Base-by-base conservation (phyloP, 352 stramenopile genomes). In the Phytopythium aichiense region DNA sequence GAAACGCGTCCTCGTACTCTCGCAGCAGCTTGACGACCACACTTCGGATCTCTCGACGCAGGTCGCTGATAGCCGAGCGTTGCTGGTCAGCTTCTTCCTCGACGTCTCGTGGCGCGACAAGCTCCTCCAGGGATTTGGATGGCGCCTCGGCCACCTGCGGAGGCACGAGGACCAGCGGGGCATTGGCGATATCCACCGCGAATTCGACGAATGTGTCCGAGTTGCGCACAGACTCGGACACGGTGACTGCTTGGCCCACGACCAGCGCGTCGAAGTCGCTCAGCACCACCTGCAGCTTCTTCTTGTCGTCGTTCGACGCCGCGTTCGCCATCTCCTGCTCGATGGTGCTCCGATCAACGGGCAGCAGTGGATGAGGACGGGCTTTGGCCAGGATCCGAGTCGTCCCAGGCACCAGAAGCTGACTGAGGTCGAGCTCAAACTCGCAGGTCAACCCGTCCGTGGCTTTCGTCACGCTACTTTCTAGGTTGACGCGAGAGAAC, bases 271-370 rank as follows among this genome's bases (percentile, higher is more conserved):
- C 82, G 61, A 89, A 92, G 22, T 94, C 85, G 48, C 65, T 76
- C 33, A 94, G 31, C 18, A 81, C 68, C 23, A 68, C 59, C 45
- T 92, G 85, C 4, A 87, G 56, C 42, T 81, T 83, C 67, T 90
- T 94, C 66, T 91, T 94, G 23, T 94, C 85, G 23, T 94, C 85
- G 42, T 75, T 81, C 12, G 77, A 76, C 18, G 69, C 38, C 1
- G 78, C 66, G 46, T n/a, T 56, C 22, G 74, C 71, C 3, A 92
- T 56, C 35, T 88, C 78, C 50, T 89, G 77, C 62, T 94, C 85
- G 2, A 92, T 45, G 9, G 67, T 46, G 28, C 84, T 74, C 38
- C 72, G 72, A 16, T 79, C 57, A 25, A 86, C 42, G 3, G 76
- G 70, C 37, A 18, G 37, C 18, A 87, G 61, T 12, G 49, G 43